These are phyloP conservation scores for Ophiosphaerella narmari DNA, from an alignment of 2,329 filamentous ascomycete genomes.

Conservation along the genomic window DNA sequence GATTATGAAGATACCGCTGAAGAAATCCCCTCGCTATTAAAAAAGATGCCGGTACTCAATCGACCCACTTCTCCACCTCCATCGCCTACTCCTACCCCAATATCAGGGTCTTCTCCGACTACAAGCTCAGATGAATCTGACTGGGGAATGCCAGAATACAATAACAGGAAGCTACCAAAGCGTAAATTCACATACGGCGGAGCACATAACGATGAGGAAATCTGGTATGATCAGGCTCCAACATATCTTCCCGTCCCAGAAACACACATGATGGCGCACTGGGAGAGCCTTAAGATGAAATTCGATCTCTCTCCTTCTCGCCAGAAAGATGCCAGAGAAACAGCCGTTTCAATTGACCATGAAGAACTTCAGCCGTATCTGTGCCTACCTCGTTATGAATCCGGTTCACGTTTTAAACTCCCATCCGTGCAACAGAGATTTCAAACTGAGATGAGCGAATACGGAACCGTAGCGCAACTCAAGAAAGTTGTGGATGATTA, in stretches of 20 bases:
- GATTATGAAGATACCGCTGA: constrained; percentile 17
- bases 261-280: constrained; percentile 31
- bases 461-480: constrained; percentile 6
- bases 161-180: constrained; percentile 3
- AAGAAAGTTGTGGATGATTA: constrained; percentile 12
- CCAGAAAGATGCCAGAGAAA: constrained; percentile 18
- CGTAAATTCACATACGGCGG: constrained; percentile 33
- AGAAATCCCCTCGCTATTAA: constrained; percentile 1
- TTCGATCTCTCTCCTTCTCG: constrained; percentile 27
- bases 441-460: constrained; percentile 4
- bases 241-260: constrained; percentile 34
- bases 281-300: constrained; percentile 36
- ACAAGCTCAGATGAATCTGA: not conserved
- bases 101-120: not conserved
- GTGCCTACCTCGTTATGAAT: constrained; percentile 22
- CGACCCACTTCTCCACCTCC: not conserved
- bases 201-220: constrained; percentile 24
- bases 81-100: not conserved
- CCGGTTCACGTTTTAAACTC: constrained; percentile 37
- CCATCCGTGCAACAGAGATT: constrained; percentile 7
- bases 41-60: constrained; percentile 5
- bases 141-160: not conserved
- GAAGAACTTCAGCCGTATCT: constrained; percentile 13
- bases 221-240: constrained; percentile 26
- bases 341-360: constrained; percentile 24